Percentiles rank a stretch among this genome's conserved stretches.
Evolutionary conservation across 805 yeast genomes (phyloP).

Genomic region (Lachancea waltii): DNA sequence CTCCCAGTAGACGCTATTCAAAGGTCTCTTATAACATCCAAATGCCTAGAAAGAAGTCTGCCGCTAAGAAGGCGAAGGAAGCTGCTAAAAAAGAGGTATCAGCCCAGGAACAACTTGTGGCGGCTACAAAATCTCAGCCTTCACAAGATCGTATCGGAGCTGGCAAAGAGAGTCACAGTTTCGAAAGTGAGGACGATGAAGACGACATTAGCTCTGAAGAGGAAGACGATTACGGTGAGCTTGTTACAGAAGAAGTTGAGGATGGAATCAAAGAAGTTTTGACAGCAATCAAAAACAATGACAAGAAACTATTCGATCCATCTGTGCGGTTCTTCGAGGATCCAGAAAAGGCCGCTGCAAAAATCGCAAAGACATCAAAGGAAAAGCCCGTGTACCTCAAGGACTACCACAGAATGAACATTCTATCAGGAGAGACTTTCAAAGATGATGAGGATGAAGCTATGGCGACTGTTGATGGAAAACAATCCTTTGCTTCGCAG

Average conservation of each 20-base stretch:
- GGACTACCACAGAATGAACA: conserved; percentile 83
- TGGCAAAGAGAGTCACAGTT: not conserved
- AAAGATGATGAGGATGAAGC: conserved; percentile 48
- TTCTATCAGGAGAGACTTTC: conserved; percentile 59
- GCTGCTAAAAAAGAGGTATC: conserved; percentile 26
- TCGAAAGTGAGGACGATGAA: conserved; percentile 25
- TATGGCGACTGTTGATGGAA: conserved; percentile 34
- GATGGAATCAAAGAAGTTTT: conserved; percentile 68
- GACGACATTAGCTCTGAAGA: conserved; percentile 43
- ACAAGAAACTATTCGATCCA: conserved; percentile 59
- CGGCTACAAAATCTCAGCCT: conserved; percentile 10
- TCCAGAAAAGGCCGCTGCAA: conserved; percentile 39
- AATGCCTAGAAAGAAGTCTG: conserved; percentile 90
- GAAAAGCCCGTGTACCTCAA: conserved; percentile 80
- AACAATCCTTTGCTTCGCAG: conserved; percentile 64
- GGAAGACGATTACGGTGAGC: conserved; percentile 88
- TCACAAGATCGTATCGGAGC: not conserved
- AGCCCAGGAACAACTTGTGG: conserved; percentile 15
- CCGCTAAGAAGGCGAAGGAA: conserved; percentile 62
- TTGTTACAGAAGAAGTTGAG: conserved; percentile 82
- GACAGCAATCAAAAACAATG: conserved; percentile 60
- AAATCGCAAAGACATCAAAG: conserved; percentile 30
- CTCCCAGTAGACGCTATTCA: no score
- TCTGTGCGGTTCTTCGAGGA: conserved; percentile 68
- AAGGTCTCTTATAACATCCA: no score